Evolutionary conservation across 495 filamentous ascomycete species (phyloP).

Genomic region (Penicillium fimorum): DNA sequence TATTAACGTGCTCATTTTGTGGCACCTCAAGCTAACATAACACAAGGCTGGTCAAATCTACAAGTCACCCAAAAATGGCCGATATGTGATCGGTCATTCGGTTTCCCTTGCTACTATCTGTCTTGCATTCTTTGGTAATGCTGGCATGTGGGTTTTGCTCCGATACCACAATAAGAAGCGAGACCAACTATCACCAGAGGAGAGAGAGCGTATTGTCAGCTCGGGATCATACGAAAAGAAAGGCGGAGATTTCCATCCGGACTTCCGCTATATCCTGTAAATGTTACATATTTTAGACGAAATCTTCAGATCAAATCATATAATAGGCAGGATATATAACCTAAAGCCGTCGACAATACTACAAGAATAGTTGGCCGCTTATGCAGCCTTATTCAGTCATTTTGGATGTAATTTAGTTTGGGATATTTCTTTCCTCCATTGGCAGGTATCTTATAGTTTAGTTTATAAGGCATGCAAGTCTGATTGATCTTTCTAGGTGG

Average conservation of each 20-base stretch:
- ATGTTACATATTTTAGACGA: not conserved
- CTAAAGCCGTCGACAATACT: too few species aligned
- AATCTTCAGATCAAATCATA: not conserved
- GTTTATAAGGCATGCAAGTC: too few species aligned
- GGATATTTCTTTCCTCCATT: too few species aligned
- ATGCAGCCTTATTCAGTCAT: too few species aligned
- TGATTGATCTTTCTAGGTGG: too few species aligned
- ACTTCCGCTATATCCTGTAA: constrained; percentile 17
- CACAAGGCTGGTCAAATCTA: constrained; percentile 19
- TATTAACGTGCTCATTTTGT: not conserved
- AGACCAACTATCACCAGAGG: constrained; percentile 10
- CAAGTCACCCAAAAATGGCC: constrained; percentile 12
- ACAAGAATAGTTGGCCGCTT: too few species aligned
- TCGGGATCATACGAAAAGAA: constrained; percentile 18
- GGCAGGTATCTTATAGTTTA: too few species aligned
- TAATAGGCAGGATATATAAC: too few species aligned
- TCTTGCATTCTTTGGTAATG: constrained; percentile 15
- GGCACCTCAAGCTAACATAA: not conserved
- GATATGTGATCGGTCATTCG: constrained; percentile 17
- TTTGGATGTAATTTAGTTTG: too few species aligned
- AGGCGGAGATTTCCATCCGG: constrained; percentile 19
- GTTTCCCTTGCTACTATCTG: constrained; percentile 18
- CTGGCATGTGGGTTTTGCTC: constrained; percentile 11
- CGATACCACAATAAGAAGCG: constrained; percentile 15
- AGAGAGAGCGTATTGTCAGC: constrained; percentile 11